Evolutionary conservation across 257 asterid genomes (phyloP).

Genomic region (Solanum lycopersicoides): DNA sequence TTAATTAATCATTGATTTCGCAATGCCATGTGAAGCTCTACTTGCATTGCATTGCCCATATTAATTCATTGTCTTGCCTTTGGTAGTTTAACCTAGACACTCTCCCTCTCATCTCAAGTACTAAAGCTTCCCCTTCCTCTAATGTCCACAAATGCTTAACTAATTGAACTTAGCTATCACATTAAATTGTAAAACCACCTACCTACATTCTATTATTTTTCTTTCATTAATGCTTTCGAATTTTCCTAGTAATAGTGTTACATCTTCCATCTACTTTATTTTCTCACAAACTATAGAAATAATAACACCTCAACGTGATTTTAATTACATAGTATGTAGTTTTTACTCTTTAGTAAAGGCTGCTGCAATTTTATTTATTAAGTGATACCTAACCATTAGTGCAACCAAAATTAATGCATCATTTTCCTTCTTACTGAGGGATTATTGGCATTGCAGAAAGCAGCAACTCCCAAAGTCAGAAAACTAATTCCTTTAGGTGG

Average conservation of each 20-base stretch:
- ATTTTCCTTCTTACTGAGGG: not conserved
- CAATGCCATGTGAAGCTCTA: constrained; percentile 11
- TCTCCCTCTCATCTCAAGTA: not conserved
- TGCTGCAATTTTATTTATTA: not conserved
- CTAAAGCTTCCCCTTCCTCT: not conserved
- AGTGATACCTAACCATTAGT: not conserved
- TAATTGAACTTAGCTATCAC: not conserved
- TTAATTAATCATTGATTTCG: not conserved
- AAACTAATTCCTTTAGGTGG: not conserved
- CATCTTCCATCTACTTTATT: too few species aligned
- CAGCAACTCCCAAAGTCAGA: not conserved
- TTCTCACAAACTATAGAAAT: too few species aligned
- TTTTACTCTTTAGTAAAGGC: not conserved
- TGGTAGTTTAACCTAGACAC: not conserved
- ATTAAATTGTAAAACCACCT: not conserved
- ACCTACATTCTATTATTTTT: not conserved
- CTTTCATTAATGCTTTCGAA: not conserved
- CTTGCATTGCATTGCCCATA: not conserved
- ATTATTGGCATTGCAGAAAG: not conserved
- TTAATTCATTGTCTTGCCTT: not conserved
- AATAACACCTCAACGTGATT: too few species aligned
- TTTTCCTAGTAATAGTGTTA: too few species aligned
- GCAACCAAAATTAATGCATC: not conserved
- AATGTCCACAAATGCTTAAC: not conserved
- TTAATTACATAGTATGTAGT: not conserved